A percentile compares a stretch with the other conserved stretches of the same genome.
phyloP scores from a whole-genome alignment of 768 basidiomycete species.

The Amylocystis lapponica region DNA sequence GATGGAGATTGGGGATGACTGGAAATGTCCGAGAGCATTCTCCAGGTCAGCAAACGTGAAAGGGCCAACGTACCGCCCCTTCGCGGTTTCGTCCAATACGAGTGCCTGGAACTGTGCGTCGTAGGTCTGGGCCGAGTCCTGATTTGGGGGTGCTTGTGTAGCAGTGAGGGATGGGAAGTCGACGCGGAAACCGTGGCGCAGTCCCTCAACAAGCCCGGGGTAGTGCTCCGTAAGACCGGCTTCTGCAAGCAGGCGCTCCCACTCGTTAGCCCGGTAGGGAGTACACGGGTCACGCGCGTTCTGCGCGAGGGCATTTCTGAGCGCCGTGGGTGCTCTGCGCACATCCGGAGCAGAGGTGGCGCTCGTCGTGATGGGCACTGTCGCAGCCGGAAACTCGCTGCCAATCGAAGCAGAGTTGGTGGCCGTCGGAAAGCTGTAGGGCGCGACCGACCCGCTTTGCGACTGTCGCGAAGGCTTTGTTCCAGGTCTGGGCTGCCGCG shows the following conservation, averaged over 20 bases:
- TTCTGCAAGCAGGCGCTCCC: background rate
- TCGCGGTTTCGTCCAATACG: background rate
- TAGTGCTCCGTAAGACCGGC: background rate
- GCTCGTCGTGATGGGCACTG: background rate
- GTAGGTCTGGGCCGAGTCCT: background rate
- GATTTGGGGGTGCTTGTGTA: background rate
- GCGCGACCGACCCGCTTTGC: background rate
- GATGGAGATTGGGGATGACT: slow-evolving; percentile 22
- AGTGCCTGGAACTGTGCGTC: background rate
- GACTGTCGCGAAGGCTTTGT: background rate
- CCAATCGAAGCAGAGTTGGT: background rate
- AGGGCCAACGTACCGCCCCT: slow-evolving; percentile 6
- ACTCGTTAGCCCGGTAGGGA: background rate
- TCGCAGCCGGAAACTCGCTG: background rate
- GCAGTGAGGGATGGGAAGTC: background rate
- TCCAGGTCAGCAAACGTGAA: slow-evolving; percentile 7
- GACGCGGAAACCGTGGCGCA: background rate
- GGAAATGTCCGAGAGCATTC: slow-evolving; percentile 18
- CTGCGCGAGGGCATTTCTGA: background rate
- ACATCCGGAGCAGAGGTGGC: slow-evolving; percentile 1
- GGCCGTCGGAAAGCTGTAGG: background rate
- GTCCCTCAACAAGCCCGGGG: background rate
- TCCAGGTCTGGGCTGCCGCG: background rate
- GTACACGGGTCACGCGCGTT: background rate
- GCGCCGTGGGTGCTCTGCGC: background rate